Conservation (phyloP, 2,329 filamentous ascomycete species). For the Penicillium sp. region DNA sequence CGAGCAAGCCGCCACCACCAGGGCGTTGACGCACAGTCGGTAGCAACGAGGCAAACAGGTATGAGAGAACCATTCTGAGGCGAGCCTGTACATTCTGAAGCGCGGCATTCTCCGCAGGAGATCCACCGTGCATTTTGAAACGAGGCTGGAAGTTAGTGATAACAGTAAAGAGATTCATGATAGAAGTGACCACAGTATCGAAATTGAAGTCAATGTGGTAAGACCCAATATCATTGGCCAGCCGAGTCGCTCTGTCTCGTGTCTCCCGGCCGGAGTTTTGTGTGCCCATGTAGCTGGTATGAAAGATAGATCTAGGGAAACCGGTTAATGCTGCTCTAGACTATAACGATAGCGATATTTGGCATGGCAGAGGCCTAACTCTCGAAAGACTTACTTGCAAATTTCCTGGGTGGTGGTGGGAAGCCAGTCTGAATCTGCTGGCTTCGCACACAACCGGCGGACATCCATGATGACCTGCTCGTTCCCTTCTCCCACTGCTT, state of each 20-base stretch:
- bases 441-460: slow-evolving; percentile 51
- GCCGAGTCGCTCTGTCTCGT: slow-evolving; percentile 60
- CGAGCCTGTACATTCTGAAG: slow-evolving; percentile 68
- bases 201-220: slow-evolving; percentile 75
- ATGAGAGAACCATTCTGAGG: slow-evolving; percentile 64
- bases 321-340: neutral
- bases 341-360: neutral
- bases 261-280: slow-evolving; percentile 66
- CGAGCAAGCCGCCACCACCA: slow-evolving; percentile 60
- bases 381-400: slow-evolving; percentile 38
- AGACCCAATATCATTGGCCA: slow-evolving; percentile 62
- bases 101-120: slow-evolving; percentile 60
- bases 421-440: slow-evolving; percentile 48
- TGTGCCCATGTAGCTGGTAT: slow-evolving; percentile 70
- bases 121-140: slow-evolving; percentile 65
- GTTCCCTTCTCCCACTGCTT: slow-evolving; percentile 36
- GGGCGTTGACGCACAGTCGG: slow-evolving; percentile 57
- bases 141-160: slow-evolving; percentile 60
- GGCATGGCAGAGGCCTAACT: neutral
- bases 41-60: slow-evolving; percentile 63
- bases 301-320: slow-evolving; percentile 48
- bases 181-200: slow-evolving; percentile 62
- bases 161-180: slow-evolving; percentile 58
- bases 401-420: slow-evolving; percentile 61
- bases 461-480: slow-evolving; percentile 55